Conservation (phyloP, 2,329 filamentous ascomycete genomes). For the Hymenoscyphus occultus region DNA sequence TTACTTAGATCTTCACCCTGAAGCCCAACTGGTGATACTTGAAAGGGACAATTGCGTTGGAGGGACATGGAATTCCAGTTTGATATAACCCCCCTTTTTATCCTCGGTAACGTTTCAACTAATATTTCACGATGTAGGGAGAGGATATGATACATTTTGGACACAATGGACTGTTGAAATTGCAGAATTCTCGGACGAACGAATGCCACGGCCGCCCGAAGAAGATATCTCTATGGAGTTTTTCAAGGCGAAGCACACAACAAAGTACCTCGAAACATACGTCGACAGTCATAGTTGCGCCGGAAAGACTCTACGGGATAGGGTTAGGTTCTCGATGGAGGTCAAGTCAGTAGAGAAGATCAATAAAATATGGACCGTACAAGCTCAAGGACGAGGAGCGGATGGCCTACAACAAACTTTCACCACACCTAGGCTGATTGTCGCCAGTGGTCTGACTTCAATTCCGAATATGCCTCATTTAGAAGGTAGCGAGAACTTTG, state of each 20-base stretch:
- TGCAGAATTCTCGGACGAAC: conserved; percentile 35
- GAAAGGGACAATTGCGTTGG: conserved; percentile 17
- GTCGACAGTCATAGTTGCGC: conserved; percentile 19
- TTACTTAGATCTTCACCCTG: conserved; percentile 14
- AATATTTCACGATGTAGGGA: conserved; percentile 12
- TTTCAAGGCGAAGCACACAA: conserved; percentile 33
- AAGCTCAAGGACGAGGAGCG: neutral
- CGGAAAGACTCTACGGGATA: conserved; percentile 24
- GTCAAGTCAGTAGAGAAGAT: conserved; percentile 28
- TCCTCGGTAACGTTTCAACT: conserved; percentile 5
- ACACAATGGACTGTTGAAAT: conserved; percentile 34
- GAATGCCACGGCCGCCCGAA: conserved; percentile 30
- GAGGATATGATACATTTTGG: conserved; percentile 34
- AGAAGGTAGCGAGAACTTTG: conserved; percentile 31
- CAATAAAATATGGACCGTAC: conserved; percentile 18
- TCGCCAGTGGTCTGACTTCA: conserved; percentile 20
- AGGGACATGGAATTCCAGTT: conserved; percentile 14
- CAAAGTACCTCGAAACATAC: conserved; percentile 30
- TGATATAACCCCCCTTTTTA: neutral
- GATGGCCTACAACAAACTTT: neutral
- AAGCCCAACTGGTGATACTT: conserved; percentile 11
- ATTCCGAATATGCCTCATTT: conserved; percentile 35
- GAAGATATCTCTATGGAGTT: conserved; percentile 28
- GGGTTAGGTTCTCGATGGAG: conserved; percentile 26
- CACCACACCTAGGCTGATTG: conserved; percentile 13